Base-by-base conservation (phyloP, 2,329 filamentous ascomycete species). In the Fusarium sp. region DNA sequence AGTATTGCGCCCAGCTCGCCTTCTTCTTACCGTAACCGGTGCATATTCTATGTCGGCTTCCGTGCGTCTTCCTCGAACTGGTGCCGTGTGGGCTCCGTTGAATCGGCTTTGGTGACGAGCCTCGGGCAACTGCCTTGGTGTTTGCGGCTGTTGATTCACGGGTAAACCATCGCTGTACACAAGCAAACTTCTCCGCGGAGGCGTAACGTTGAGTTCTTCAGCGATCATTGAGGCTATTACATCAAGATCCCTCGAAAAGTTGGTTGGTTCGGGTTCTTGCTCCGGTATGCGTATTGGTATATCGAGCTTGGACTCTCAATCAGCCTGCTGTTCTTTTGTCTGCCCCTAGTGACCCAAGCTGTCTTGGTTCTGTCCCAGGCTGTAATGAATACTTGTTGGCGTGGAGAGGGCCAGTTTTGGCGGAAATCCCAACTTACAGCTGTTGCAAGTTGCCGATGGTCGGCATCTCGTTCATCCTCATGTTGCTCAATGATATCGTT, bases 71-170 rank as follows among this genome's bases (percentile, higher is more conserved):
- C 49, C 55, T 56, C 64, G 58, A 43, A 44, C 69, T 22, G 73
- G 71, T 20, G 67, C 71, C 27, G 73, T 73, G 43, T 71, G 73
- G 15, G 57, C 62, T 41, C 71, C 65, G 24, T 65, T 65, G n/a
- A 75, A 62, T 30, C 66, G 62, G 46, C 74, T 75, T 46, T 64
- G 73, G 38, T 75, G 70, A 38, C 70, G 72, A 30, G 72, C 65
- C 62, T 75, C 74, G 48, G 69, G 72, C 12, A 75, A 45, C n/a
- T 71, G 51, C 45, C 61, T 51, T n/a, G 74, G 72, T 24, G 72
- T 75, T 41, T 67, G 74, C 16, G 73, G 72, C 20, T 75, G 74
- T 30, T 62, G 43, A 38, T 62, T 46, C 27, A 56, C 51, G 5
- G 66, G 51, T 18, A 71, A 18, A 20, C 32, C 47, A 63, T 75